Evolutionary conservation across 768 basidiomycete genomes (phyloP), one percentile per base, ranked within the genome.

Genomic region (Boletus reticuloceps): DNA sequence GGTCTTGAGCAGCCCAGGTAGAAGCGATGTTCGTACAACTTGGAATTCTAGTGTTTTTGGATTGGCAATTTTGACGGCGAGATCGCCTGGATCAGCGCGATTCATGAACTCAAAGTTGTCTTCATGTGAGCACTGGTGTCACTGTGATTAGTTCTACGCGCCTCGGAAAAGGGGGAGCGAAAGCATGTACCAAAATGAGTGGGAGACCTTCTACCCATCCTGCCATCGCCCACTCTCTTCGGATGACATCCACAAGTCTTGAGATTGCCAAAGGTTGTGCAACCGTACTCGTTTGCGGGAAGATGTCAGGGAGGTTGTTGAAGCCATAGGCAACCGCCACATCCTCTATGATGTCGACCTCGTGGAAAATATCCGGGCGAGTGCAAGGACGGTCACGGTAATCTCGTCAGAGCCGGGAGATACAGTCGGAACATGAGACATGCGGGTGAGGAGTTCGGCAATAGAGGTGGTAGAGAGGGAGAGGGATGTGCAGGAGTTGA

Each of bases 31-130:
- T 58, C 97, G 90, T 42, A 98, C 94, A 54, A 98, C 89, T 74
- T 99, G 97, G 75, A 97, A 98, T 71, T 98, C 97, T 60, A 93
- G 82, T 22, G 97, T 93, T 75, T 97, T 98, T 1, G 97, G 97
- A 74, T 99, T 99, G 54, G 90, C 94, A 57, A 98, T 92, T 64
- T 89, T 89, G 58, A 98, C 85, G 1, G 89, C 96, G 20, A 82
- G 81, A 36, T 82, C 82, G 39, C 86, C 85, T 60, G 91, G 88
- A 71, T 98, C 96, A 31, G 76, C 66, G 55, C 86, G 88, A 75
- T 97, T 97, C 58, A 99, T 79, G 78, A 86, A 94, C 47, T 84
- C 88, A 67, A 98, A 99, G 76, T 98, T 98, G 75, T 99, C 97
- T 72, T 98, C 96, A 65, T 94, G 94, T 12, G 96, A 98, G 74